Conservation (phyloP, 306 rosid species). For the Rosa chinensis region DNA sequence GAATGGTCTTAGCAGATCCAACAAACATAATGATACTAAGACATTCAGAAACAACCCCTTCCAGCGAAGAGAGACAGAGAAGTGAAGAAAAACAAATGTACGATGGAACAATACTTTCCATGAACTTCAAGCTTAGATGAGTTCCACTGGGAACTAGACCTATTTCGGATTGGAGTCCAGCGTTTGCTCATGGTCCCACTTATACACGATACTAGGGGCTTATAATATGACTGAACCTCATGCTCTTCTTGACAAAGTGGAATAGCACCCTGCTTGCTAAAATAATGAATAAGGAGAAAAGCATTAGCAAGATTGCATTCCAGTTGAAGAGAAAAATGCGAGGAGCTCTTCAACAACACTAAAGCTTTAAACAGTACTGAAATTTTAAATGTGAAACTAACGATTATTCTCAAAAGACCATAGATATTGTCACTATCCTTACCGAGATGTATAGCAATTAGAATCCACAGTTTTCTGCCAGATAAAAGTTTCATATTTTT, state of each 20-base stretch:
- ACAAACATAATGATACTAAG: background rate
- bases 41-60: background rate
- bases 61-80: constrained; percentile 3
- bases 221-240: constrained; percentile 62
- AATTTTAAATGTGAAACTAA: constrained; percentile 1
- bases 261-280: constrained; percentile 58
- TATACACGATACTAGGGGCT: constrained; percentile 77
- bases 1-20: constrained; percentile 1
- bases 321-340: constrained; percentile 15
- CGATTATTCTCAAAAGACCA: background rate
- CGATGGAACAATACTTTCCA: constrained; percentile 66
- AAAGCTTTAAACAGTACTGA: constrained; percentile 1
- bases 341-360: constrained; percentile 9
- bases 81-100: constrained; percentile 1
- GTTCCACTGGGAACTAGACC: constrained; percentile 62
- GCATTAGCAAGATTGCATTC: constrained; percentile 17
- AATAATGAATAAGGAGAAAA: constrained; percentile 23
- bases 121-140: constrained; percentile 75
- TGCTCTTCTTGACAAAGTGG: constrained; percentile 71
- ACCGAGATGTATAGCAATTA: constrained; percentile 80
- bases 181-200: constrained; percentile 79
- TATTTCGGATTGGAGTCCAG: constrained; percentile 87
- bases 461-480: constrained; percentile 89
- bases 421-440: constrained; percentile 26
- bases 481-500: constrained; percentile 84